Base-by-base conservation (phyloP, 1,284 basidiomycete species). In the Tausonia pullulans region DNA sequence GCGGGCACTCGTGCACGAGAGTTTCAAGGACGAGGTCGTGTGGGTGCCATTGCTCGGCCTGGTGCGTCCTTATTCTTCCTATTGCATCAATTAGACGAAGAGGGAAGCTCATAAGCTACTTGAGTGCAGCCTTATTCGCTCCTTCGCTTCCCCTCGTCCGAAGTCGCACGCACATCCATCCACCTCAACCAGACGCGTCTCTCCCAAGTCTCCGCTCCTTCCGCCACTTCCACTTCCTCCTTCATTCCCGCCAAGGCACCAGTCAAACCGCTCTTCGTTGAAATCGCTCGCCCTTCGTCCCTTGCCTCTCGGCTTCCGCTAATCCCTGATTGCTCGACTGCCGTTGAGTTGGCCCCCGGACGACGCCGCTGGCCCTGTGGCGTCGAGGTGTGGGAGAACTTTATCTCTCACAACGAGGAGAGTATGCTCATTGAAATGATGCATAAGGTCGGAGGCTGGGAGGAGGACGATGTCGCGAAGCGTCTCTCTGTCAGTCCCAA, bases 331-430 rank as follows among this genome's bases (percentile, higher is more conserved):
- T 16, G n/a, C 13, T 62, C 58, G 43, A 54, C 59, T 11, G 61
- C 65, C 2, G 43, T 66, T 16, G 65, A 66, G 54, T 58, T 63
- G 40, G 56, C 51, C 2, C 61, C 46, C 10, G 65, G 61, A 7
- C 51, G 46, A 41, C 48, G 45, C 3, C 9, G 56, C 9, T 66
- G 61, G 61, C 65, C 65, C 4, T 63, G 65, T 48, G 65, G 57
- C 2, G 39, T 63, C 11, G 65, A 66, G 52, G 61, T 66, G 9
- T 66, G 65, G 65, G 40, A 56, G 27, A 52, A 66, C 7, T 66
- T 63, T n/a, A n/a, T 66, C 14, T 54, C 48, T 41, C 43, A 3
- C 7, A 61, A 59, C 14, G 60, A 66, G 56, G 65, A 66, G 58
- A 11, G 43, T 5, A 44, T 52, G 43, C 44, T 66, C 40, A 66